Base-by-base conservation (phyloP, 2,329 filamentous ascomycete genomes). In the Massarina eburnea region DNA sequence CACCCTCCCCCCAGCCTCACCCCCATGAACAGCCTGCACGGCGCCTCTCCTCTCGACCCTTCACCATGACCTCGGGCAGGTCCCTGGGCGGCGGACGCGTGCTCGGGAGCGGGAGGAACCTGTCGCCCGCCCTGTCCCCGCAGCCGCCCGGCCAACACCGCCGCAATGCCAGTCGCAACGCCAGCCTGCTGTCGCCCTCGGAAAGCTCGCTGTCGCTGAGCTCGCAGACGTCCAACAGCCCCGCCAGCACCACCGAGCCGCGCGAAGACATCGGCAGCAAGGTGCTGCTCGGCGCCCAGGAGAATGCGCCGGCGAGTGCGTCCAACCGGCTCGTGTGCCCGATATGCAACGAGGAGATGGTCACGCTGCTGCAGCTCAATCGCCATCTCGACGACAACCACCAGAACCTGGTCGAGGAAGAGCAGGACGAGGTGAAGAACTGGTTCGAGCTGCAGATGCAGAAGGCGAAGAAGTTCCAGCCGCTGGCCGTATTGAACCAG, bases 291-390 rank as follows among this genome's bases (percentile, higher is more conserved):
- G 81, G 81, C 33, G 79, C 81, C 73, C 76, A 78, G 51, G 76
- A 77, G 32, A 72, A 76, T 59, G 75, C 79, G 41, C 79, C 76
- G 49, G 78, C 79, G 52, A 79, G 82, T 41, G 74, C 82, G 44
- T 82, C 80, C 56, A 82, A 82, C 54, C 81, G 81, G 69, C 83
- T 99, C 48, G 83, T 92, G 44, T 99, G 94, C 70, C 94, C 94
- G n/a, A 99, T 99, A 66, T 99, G 94, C 72, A 91, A 85, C 59
- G 95, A 97, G 73, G 91, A 96, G 71, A 99, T 99, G 94, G 80
- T 97, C 64, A 97, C 94, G 12, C 75, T 99, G 39, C 76, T 99
- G 30, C 94, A 99, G 73, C 76, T 99, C 32, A 97, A 99, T 62
- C 57, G 65, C 70, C 86, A 89, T 71, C 79, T 96, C 64, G 91